Conservation (phyloP, 1,284 basidiomycete species). For the Leccinum ambiguum region DNA sequence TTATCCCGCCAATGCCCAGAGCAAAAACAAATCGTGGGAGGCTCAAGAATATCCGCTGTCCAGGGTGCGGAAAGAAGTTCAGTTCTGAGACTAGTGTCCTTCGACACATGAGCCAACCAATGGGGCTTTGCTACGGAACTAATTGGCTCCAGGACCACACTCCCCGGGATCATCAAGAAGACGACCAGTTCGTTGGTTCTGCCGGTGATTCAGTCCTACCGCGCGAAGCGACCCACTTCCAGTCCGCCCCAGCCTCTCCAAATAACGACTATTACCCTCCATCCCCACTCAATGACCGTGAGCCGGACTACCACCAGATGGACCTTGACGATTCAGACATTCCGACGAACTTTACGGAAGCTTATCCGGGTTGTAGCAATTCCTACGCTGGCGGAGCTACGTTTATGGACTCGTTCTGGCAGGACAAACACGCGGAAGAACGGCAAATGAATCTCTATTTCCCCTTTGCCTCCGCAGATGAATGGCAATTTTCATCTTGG, state of each 20-base stretch:
- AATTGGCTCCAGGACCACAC: not conserved
- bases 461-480: not conserved
- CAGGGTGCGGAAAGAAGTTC: constrained; percentile 7
- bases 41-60: constrained; percentile 7
- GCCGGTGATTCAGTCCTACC: not conserved
- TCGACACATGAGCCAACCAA: constrained; percentile 11
- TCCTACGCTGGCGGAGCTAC: not conserved
- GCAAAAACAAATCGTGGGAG: not conserved
- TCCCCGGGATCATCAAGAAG: not conserved
- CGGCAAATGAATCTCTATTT: not conserved
- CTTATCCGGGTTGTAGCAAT: not conserved
- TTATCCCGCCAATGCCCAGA: not conserved
- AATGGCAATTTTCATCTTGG: constrained; percentile 3
- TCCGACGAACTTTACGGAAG: not conserved
- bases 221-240: not conserved
- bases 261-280: not conserved
- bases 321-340: not conserved
- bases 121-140: not conserved
- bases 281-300: too few species aligned
- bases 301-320: not conserved
- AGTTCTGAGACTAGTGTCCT: constrained; percentile 4
- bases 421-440: not conserved
- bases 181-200: not conserved
- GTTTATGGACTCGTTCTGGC: not conserved
- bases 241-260: not conserved